These are phyloP conservation scores for Melanomma pulvis-pyrius DNA, from an alignment of 495 filamentous ascomycete genomes.

Conservation along the genomic window DNA sequence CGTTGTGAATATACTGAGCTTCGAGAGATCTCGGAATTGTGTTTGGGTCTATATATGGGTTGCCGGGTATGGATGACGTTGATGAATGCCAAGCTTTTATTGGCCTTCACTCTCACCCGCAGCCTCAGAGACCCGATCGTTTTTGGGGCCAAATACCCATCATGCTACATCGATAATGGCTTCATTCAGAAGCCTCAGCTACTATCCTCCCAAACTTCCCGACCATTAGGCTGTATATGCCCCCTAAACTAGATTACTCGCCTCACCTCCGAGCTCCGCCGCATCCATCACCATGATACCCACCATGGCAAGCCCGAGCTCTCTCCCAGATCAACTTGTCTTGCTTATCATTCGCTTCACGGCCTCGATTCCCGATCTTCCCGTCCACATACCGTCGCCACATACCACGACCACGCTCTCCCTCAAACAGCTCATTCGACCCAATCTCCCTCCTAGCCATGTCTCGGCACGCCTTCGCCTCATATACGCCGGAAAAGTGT, in stretches of 20 bases:
- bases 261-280: slow-evolving; percentile 11
- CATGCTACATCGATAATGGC: slow-evolving; percentile 2
- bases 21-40: too few relatives aligned
- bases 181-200: not conserved
- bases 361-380: slow-evolving; percentile 78
- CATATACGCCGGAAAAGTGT: slow-evolving; percentile 83
- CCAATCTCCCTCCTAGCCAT: slow-evolving; percentile 63
- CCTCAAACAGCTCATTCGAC: slow-evolving; percentile 80
- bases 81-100: not conserved
- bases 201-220: not conserved
- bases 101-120: too few relatives aligned
- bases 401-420: slow-evolving; percentile 68
- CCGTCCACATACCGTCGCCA: slow-evolving; percentile 70
- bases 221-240: not conserved
- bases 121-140: too few relatives aligned
- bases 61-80: too few relatives aligned
- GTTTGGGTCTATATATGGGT: too few relatives aligned
- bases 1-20: too few relatives aligned
- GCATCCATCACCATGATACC: not conserved
- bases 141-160: not conserved
- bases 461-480: slow-evolving; percentile 73
- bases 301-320: slow-evolving; percentile 19
- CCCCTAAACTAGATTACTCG: not conserved
- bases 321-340: slow-evolving; percentile 47
- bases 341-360: slow-evolving; percentile 87